Percentiles rank a stretch among this genome's conserved stretches.
These are phyloP conservation scores for Panicum hallii DNA, from an alignment of 202 grass and related monocot species.

Conservation along the genomic window DNA sequence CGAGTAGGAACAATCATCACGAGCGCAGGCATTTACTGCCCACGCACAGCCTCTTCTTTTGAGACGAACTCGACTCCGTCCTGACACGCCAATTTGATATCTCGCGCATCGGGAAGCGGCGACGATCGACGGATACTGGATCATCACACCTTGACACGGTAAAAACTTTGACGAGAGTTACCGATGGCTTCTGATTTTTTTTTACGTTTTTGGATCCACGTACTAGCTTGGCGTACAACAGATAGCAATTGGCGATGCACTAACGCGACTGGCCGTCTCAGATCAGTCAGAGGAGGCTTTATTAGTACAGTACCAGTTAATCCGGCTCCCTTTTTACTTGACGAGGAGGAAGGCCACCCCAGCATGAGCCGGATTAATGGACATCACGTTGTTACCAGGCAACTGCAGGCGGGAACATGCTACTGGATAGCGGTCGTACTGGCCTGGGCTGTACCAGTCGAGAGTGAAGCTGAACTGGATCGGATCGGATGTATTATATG, in stretches of 20 bases:
- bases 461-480: neutral
- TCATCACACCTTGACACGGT: neutral
- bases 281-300: neutral
- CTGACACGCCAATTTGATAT: conserved; percentile 5
- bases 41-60: neutral
- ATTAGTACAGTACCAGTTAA: neutral
- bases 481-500: neutral
- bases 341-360: neutral
- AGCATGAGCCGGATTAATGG: neutral
- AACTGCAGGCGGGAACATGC: neutral
- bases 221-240: no score
- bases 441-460: neutral
- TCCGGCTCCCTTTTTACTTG: neutral
- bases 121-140: neutral
- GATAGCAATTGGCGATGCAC: neutral
- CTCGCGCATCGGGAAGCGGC: neutral
- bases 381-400: neutral
- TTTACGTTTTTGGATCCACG: no score
- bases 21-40: neutral
- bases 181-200: neutral
- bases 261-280: neutral
- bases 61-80: neutral
- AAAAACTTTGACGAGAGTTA: neutral
- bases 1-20: conserved; percentile 32
- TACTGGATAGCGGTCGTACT: neutral